A percentile compares a stretch with the other conserved stretches of the same genome.
Conservation (phyloP, 805 yeast genomes). For the Starmera amethionina region DNA sequence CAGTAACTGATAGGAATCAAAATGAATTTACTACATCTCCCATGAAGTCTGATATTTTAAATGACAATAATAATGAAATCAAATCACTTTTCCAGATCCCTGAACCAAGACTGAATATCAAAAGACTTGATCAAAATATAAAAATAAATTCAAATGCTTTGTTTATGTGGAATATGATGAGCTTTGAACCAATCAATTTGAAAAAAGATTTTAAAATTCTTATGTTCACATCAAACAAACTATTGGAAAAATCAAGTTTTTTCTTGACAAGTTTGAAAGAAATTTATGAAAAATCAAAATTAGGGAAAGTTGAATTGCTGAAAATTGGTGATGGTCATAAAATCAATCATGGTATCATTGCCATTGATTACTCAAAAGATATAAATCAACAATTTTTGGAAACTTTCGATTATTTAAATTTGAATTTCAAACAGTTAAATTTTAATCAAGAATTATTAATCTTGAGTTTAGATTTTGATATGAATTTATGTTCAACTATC, state of each 20-base stretch:
- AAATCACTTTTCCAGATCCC: conserved; percentile 24
- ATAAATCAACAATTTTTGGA: not conserved
- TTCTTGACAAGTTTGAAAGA: conserved; percentile 33
- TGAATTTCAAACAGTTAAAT: conserved; percentile 1
- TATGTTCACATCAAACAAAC: conserved; percentile 27
- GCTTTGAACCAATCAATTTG: conserved; percentile 42
- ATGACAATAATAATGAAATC: not conserved
- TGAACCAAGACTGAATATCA: conserved; percentile 25
- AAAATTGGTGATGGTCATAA: conserved; percentile 14
- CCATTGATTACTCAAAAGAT: conserved; percentile 1
- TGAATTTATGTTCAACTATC: conserved; percentile 31
- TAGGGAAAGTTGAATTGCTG: conserved; percentile 32
- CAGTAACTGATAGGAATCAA: not conserved
- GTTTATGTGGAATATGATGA: conserved; percentile 46
- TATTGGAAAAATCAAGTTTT: conserved; percentile 18
- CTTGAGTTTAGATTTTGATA: conserved; percentile 9
- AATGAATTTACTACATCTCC: not conserved
- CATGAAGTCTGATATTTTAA: not conserved
- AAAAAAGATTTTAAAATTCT: conserved; percentile 44
- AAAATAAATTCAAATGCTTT: conserved; percentile 39
- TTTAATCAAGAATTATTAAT: conserved; percentile 9
- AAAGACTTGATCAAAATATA: conserved; percentile 27
- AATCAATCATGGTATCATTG: conserved; percentile 13
- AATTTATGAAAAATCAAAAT: conserved; percentile 35
- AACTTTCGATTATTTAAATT: not conserved